Conservation (phyloP, 148 eudicot species). For the Drosera capensis region DNA sequence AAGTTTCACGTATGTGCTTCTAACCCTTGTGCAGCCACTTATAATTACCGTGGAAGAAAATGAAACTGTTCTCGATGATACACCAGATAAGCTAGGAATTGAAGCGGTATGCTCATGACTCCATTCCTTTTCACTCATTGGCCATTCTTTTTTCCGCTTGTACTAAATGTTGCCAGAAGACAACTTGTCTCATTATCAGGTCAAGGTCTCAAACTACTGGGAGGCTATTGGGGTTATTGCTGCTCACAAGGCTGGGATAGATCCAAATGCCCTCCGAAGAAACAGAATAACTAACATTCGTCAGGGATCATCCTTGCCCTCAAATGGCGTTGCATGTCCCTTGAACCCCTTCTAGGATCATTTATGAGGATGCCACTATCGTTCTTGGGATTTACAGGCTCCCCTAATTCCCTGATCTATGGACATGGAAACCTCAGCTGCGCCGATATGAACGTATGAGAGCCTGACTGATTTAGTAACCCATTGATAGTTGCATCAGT, state of each 20-base stretch:
- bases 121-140: neutral
- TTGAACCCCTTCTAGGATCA: too few relatives aligned
- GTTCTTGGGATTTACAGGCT: too few relatives aligned
- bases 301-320: slow-evolving; percentile 14
- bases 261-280: slow-evolving; percentile 63
- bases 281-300: slow-evolving; percentile 39
- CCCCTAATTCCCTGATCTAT: too few relatives aligned
- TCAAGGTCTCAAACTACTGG: slow-evolving; percentile 84
- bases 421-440: too few relatives aligned
- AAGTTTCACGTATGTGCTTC: neutral
- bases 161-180: neutral
- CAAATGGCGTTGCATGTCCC: too few relatives aligned
- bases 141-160: neutral
- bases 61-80: slow-evolving; percentile 68
- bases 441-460: too few relatives aligned
- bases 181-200: slow-evolving; percentile 15
- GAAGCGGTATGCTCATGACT: slow-evolving; percentile 29
- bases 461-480: too few relatives aligned
- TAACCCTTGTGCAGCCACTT: slow-evolving; percentile 47
- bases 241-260: slow-evolving; percentile 90
- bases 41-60: slow-evolving; percentile 81
- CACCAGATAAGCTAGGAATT: slow-evolving; percentile 64
- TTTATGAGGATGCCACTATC: too few relatives aligned
- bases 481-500: too few relatives aligned
- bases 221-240: slow-evolving; percentile 90